Evolutionary conservation across 768 basidiomycete species (phyloP).

Genomic region (Amanita pseudoporphyria): DNA sequence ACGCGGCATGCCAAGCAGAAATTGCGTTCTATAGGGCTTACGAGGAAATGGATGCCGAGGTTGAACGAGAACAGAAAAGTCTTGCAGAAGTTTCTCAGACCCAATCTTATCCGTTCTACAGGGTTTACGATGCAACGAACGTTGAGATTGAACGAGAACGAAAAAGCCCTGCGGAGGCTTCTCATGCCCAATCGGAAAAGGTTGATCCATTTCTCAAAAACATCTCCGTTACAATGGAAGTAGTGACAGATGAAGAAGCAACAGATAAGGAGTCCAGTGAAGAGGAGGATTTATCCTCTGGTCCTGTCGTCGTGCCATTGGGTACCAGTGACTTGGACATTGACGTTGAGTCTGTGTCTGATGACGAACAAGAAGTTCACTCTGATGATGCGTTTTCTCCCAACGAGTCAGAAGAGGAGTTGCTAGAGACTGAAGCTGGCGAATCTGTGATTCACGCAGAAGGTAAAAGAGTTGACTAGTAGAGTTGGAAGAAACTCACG

Average conservation of each 20-base stretch:
- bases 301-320: slow-evolving; percentile 13
- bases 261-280: not conserved
- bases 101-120: no score
- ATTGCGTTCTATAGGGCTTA: slow-evolving; percentile 4
- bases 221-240: not conserved
- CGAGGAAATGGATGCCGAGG: slow-evolving; percentile 12
- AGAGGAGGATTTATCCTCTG: not conserved
- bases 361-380: not conserved
- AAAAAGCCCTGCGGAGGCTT: not conserved
- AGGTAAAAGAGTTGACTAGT: not conserved
- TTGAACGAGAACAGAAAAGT: slow-evolving; percentile 6
- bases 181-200: not conserved
- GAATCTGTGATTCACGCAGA: not conserved
- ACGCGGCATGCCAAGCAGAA: not conserved
- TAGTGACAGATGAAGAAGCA: slow-evolving; percentile 1
- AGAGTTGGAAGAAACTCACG: not conserved
- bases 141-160: slow-evolving; percentile 8
- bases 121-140: slow-evolving; percentile 12
- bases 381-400: not conserved
- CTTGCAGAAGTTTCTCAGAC: not conserved
- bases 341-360: slow-evolving; percentile 3
- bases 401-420: not conserved
- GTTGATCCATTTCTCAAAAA: not conserved
- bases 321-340: slow-evolving; percentile 20
- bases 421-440: no score